Conservation (phyloP, 257 asterid genomes). For the Ballota nigra region DNA sequence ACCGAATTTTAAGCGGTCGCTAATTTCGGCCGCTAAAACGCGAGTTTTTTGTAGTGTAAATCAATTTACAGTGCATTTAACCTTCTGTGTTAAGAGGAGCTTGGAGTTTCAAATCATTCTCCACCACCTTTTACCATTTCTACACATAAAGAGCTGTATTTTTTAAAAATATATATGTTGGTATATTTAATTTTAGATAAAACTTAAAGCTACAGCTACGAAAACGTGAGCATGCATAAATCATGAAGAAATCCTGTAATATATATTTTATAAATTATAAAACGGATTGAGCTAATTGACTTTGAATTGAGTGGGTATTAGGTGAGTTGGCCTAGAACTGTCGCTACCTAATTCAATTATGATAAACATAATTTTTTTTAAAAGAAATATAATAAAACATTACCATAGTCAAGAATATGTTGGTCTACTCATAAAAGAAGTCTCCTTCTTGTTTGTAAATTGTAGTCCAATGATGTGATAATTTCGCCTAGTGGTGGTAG, state of each 20-base stretch:
- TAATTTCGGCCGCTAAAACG: too few relatives aligned
- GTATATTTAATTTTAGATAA: not conserved
- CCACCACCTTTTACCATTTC: not conserved
- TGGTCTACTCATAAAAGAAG: not conserved
- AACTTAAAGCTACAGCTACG: not conserved
- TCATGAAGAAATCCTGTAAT: not conserved
- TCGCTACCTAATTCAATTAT: slow-evolving; percentile 10
- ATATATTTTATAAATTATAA: not conserved
- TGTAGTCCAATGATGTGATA: not conserved
- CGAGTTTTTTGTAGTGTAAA: not conserved
- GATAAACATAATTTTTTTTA: too few relatives aligned
- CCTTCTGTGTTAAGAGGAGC: not conserved
- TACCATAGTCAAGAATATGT: not conserved
- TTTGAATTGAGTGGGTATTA: slow-evolving; percentile 15
- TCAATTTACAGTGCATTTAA: too few relatives aligned
- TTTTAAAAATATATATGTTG: not conserved
- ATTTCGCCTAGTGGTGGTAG: not conserved
- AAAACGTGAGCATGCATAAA: not conserved
- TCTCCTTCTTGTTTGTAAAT: not conserved
- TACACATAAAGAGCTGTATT: not conserved
- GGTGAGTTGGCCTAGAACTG: slow-evolving; percentile 22
- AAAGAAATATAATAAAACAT: too few relatives aligned
- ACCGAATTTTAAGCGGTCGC: too few relatives aligned
- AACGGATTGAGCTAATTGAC: slow-evolving; percentile 15
- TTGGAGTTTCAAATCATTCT: not conserved